phyloP scores from a whole-genome alignment of 306 rosid genomes.

The Fagus sylvatica region DNA sequence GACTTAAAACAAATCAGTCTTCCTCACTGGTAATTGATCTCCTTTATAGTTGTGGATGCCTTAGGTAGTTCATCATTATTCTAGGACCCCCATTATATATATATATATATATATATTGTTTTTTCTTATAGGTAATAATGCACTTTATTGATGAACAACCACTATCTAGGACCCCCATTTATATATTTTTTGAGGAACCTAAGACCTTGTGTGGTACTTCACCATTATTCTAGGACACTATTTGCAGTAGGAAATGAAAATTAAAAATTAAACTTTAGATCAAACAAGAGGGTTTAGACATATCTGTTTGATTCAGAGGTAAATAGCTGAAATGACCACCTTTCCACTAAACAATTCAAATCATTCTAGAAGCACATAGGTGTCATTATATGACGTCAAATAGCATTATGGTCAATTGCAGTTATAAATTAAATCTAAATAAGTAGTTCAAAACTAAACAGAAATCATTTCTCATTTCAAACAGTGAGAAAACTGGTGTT shows the following conservation, averaged over 20 bases:
- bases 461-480: not conserved
- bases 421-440: not conserved
- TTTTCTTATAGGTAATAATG: too few species aligned
- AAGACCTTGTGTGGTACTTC: not conserved
- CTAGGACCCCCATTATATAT: too few species aligned
- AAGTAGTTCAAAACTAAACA: not conserved
- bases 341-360: not conserved
- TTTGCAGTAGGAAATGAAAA: not conserved
- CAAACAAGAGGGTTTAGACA: not conserved
- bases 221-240: not conserved
- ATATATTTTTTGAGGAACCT: not conserved
- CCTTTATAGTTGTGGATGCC: too few species aligned
- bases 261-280: not conserved
- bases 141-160: too few species aligned
- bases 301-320: not conserved
- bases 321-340: not conserved
- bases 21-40: too few species aligned
- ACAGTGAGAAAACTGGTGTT: not conserved
- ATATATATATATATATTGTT: too few species aligned
- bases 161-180: too few species aligned
- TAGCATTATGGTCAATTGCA: not conserved
- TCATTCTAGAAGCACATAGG: not conserved
- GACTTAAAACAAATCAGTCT: too few species aligned
- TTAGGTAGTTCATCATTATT: too few species aligned
- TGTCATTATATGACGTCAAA: not conserved